Evolutionary conservation across 768 basidiomycete species (phyloP), one percentile per base, ranked within the genome.

Genomic region (Russula dissimulans): DNA sequence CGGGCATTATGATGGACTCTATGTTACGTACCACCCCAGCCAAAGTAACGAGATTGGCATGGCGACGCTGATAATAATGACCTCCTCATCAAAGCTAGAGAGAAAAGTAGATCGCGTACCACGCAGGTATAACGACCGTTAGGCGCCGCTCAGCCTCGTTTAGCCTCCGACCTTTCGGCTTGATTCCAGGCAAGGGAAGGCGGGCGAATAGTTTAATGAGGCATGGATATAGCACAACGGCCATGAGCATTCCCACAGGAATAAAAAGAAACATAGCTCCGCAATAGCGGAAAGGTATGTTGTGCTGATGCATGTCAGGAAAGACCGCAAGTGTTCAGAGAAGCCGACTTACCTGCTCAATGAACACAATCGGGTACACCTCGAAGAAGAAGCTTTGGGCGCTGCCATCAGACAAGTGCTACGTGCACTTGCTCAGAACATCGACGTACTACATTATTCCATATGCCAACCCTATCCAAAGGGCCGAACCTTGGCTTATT

Each of bases 1-100:
- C 7, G 15, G 8, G 34, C 10, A 9, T n/a, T 3, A 1, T 26
- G 10, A 22, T 10, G 5, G 22, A n/a, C 8, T 2, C 6, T 18
- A 14, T 49, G 6, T 29, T 5, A 55, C 68, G 5, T 41, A 69
- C 68, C 68, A 69, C 26, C 65, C 68, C 22, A 69, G 65, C 68
- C 68, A 69, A 46, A 69, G 67, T 11, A 66, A 52, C 4, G 68
- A 69, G 1, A 67, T 56, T 5, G 68, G 66, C 17, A 69, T 49
- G 38, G 55, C 26, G 12, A 59, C 32, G 32, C 66, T 67, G 31
- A 44, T 22, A 42, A 10, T 2, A 32, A 53, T 50, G 8, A 22
- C 15, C 10, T 10, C 15, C 12, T 34, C 5, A 42, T 31, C 10
- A 14, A 32, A 17, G 9, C 3, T 15, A 60, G 38, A 2, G 11